Percentiles rank a stretch among this genome's conserved stretches.
Evolutionary conservation across 164 flowering plant species (phyloP).

Genomic region (Piper longum): DNA sequence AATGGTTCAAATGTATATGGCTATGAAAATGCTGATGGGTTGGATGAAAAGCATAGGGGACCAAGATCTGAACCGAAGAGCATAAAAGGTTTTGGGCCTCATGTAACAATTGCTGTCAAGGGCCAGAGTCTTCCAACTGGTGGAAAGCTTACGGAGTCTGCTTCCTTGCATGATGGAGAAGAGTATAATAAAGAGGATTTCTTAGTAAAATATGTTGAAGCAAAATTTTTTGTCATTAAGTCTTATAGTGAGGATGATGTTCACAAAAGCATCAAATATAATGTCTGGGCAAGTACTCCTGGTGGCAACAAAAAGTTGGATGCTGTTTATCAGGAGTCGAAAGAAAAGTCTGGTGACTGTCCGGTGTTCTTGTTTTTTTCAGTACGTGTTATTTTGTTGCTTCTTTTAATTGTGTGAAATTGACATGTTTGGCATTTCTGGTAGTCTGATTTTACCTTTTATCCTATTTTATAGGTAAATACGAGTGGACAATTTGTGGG

Average conservation of each 20-base stretch:
- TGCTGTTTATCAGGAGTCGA: constrained; percentile 58
- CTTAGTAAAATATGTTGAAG: constrained; percentile 47
- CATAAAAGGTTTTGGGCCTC: constrained; percentile 33
- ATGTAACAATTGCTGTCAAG: constrained; percentile 31
- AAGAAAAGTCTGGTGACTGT: constrained; percentile 45
- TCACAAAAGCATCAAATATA: constrained; percentile 80
- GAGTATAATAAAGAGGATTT: constrained; percentile 61
- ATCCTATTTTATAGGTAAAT: constrained; percentile 38
- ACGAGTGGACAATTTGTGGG: constrained; percentile 89
- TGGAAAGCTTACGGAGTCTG: constrained; percentile 19
- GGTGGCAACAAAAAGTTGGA: constrained; percentile 86
- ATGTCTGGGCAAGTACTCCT: constrained; percentile 84
- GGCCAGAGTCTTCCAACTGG: constrained; percentile 28
- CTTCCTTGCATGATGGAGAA: constrained; percentile 27
- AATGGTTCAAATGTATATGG: constrained; percentile 21
- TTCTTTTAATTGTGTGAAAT: neutral
- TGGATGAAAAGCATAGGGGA: constrained; percentile 75
- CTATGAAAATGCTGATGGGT: constrained; percentile 56
- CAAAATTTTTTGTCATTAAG: constrained; percentile 72
- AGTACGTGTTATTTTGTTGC: constrained; percentile 21
- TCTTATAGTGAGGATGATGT: constrained; percentile 96
- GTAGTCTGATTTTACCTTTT: neutral
- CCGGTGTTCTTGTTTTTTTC: constrained; percentile 79
- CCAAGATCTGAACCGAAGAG: constrained; percentile 62
- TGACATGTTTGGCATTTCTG: neutral